A percentile compares a stretch with the other conserved stretches of the same genome.
These are phyloP conservation scores for Cutaneotrichosporon mucoides DNA, from an alignment of 1,284 basidiomycete species.

Conservation along the genomic window DNA sequence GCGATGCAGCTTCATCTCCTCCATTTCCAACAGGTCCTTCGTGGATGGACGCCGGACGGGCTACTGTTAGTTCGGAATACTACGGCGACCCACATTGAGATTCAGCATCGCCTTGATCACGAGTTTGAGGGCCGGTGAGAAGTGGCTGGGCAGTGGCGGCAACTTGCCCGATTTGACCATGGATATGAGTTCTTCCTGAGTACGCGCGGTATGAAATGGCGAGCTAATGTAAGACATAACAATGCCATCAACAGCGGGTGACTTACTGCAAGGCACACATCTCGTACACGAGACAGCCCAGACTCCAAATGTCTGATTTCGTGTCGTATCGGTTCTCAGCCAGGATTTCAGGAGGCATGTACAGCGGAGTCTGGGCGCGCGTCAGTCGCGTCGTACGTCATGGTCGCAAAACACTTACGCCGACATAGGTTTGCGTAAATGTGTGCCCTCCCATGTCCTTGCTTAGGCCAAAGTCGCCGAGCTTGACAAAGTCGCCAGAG, in stretches of 20 bases:
- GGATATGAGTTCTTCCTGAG: constrained; percentile 44
- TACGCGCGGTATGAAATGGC: constrained; percentile 45
- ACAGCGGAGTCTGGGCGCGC: constrained; percentile 76
- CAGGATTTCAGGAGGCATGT: constrained; percentile 97
- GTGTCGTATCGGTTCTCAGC: constrained; percentile 94
- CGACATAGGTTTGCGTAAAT: constrained; percentile 94
- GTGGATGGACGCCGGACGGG: constrained; percentile 44
- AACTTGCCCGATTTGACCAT: constrained; percentile 46
- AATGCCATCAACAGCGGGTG: too few relatives aligned
- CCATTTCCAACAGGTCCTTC: constrained; percentile 44
- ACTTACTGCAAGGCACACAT: constrained; percentile 76
- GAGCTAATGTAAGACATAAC: constrained; percentile 28
- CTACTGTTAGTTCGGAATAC: constrained; percentile 19
- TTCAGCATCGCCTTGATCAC: constrained; percentile 45
- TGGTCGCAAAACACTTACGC: constrained; percentile 56
- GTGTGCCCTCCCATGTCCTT: constrained; percentile 81
- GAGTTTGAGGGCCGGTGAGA: constrained; percentile 36
- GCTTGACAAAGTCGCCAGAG: constrained; percentile 63
- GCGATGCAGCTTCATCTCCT: constrained; percentile 47
- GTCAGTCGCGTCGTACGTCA: background rate
- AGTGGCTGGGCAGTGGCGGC: constrained; percentile 39
- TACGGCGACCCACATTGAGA: constrained; percentile 34
- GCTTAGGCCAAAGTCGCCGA: constrained; percentile 93
- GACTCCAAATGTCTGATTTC: constrained; percentile 96
- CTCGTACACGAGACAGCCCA: constrained; percentile 94